Percentiles rank a stretch among this genome's conserved stretches.
phyloP scores from a whole-genome alignment of 257 asterid genomes.

The Solanum infundibuliforme region DNA sequence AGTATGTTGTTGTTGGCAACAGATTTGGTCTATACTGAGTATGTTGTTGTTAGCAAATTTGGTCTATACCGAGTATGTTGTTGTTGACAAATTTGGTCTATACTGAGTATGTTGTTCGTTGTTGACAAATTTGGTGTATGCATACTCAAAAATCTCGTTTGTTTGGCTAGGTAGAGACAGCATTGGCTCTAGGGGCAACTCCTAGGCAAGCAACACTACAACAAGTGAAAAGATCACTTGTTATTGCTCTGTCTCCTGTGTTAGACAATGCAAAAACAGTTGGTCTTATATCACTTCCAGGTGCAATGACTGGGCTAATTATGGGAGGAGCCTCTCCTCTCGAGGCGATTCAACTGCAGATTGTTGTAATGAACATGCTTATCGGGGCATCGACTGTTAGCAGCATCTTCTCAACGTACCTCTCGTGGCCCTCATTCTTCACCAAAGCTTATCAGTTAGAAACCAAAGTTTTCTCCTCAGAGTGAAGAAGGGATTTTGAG shows the following conservation, averaged over 20 bases:
- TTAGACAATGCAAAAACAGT: slow-evolving; percentile 90
- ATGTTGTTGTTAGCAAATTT: no score
- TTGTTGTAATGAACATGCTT: slow-evolving; percentile 87
- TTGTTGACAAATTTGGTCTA: not conserved
- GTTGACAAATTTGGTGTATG: not conserved
- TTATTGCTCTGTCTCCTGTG: slow-evolving; percentile 79
- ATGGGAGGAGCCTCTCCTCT: slow-evolving; percentile 97
- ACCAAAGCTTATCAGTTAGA: slow-evolving; percentile 82
- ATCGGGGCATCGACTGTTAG: slow-evolving; percentile 80
- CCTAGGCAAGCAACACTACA: slow-evolving; percentile 80
- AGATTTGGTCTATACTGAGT: not conserved
- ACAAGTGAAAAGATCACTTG: slow-evolving; percentile 80
- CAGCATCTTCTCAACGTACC: slow-evolving; percentile 75
- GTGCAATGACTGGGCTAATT: slow-evolving; percentile 95
- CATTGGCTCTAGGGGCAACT: slow-evolving; percentile 88
- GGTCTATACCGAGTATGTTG: not conserved
- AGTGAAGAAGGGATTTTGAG: slow-evolving; percentile 16
- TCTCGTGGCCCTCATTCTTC: slow-evolving; percentile 87
- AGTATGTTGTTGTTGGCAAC: not conserved
- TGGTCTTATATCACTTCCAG: slow-evolving; percentile 82
- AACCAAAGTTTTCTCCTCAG: slow-evolving; percentile 44
- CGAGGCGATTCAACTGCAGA: slow-evolving; percentile 83
- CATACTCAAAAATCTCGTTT: not conserved
- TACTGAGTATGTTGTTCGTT: not conserved
- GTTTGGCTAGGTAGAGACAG: slow-evolving; percentile 67